These are phyloP conservation scores for Tylopilus cervinicoccineus DNA, from an alignment of 768 basidiomycete genomes.

Conservation along the genomic window DNA sequence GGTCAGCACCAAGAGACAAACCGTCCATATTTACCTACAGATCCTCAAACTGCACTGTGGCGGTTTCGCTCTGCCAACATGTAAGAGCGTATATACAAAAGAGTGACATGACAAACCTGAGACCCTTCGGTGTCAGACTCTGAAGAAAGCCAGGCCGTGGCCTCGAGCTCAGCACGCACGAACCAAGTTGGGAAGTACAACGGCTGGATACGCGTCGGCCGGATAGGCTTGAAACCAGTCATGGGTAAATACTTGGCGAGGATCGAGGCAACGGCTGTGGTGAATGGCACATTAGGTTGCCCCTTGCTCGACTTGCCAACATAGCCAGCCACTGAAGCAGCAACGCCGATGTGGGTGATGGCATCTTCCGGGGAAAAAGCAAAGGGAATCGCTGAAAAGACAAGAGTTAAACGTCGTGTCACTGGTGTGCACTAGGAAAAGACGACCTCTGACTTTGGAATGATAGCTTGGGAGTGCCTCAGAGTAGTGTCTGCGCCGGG, in stretches of 20 bases:
- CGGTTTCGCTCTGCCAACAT: conserved; percentile 27
- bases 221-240: conserved; percentile 36
- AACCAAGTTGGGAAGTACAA: conserved; percentile 66
- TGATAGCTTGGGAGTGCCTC: conserved; percentile 23
- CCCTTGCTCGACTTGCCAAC: conserved; percentile 16
- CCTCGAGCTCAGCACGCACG: conserved; percentile 50
- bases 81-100: conserved; percentile 5
- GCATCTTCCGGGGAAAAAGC: conserved; percentile 43
- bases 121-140: conserved; percentile 20
- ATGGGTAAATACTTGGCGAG: conserved; percentile 37
- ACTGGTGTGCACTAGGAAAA: background rate
- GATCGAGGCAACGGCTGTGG: conserved; percentile 26
- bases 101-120: conserved; percentile 18
- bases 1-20: conserved; percentile 9
- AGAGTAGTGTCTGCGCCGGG: conserved; percentile 18
- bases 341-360: conserved; percentile 34
- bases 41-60: conserved; percentile 36
- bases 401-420: conserved; percentile 7
- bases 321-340: conserved; percentile 30
- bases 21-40: conserved; percentile 39
- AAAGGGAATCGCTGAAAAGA: conserved; percentile 48
- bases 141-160: conserved; percentile 27
- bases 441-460: conserved; percentile 39
- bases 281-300: conserved; percentile 16
- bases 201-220: conserved; percentile 45